Conservation (phyloP, 2,329 filamentous ascomycete species). For the Phaeosphaeria sp. region DNA sequence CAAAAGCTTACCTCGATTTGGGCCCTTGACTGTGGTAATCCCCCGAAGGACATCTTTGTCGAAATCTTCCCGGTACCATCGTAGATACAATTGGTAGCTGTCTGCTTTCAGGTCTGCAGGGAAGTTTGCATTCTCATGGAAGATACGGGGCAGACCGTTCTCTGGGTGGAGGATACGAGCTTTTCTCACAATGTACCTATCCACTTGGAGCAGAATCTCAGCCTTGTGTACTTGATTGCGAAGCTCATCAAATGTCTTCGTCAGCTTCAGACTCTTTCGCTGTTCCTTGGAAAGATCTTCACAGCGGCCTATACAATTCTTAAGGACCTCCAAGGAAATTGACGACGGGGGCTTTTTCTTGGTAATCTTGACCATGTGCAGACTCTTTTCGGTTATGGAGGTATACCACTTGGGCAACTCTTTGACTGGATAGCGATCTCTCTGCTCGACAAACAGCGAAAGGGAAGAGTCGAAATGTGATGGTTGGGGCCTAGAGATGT, state of each 20-base stretch:
- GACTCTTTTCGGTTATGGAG: conserved; percentile 6
- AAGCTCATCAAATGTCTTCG: conserved; percentile 38
- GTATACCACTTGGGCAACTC: conserved; percentile 21
- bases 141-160: conserved; percentile 51
- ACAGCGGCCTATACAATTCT: conserved; percentile 28
- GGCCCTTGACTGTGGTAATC: conserved; percentile 35
- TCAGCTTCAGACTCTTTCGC: conserved; percentile 3
- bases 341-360: conserved; percentile 23
- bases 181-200: conserved; percentile 39
- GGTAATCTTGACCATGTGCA: conserved; percentile 5
- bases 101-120: conserved; percentile 58
- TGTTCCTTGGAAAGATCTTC: conserved; percentile 11
- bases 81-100: conserved; percentile 53
- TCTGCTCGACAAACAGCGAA: neutral
- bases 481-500: neutral
- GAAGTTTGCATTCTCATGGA: conserved; percentile 39
- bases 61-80: conserved; percentile 53
- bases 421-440: conserved; percentile 1
- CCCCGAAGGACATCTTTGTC: conserved; percentile 56
- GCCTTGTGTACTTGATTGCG: conserved; percentile 48
- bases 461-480: neutral
- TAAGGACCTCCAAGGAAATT: conserved; percentile 28
- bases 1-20: conserved; percentile 20
- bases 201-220: conserved; percentile 43
- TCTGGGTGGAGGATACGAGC: conserved; percentile 44